Conservation (phyloP, 345 rosid species). For the Citrus sp. region DNA sequence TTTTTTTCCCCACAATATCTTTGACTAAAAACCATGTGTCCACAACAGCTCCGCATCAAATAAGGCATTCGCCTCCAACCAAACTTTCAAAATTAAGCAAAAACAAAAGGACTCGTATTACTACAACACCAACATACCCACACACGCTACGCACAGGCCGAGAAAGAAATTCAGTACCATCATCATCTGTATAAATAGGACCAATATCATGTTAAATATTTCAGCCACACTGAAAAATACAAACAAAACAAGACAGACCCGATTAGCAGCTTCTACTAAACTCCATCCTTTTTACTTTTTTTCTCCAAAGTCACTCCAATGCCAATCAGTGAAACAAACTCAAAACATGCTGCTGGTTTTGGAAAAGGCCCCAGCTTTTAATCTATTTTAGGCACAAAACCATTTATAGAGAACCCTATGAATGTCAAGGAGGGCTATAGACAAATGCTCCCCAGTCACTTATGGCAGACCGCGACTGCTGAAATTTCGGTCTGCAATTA, state of each 20-base stretch:
- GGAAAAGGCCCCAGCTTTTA: slow-evolving; percentile 12
- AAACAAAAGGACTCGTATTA: no score
- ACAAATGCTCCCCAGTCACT: slow-evolving; percentile 26
- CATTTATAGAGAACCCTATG: slow-evolving; percentile 4
- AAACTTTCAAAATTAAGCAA: no score
- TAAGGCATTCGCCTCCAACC: no score
- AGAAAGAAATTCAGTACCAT: neutral
- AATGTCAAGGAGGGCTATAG: slow-evolving; percentile 17
- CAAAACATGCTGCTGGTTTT: slow-evolving; percentile 6
- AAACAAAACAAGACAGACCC: slow-evolving; percentile 1
- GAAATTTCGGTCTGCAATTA: slow-evolving; percentile 17
- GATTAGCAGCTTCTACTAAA: neutral
- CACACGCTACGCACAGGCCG: no score
- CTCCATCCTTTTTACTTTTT: neutral
- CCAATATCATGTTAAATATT: neutral
- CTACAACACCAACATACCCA: no score
- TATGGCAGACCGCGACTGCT: slow-evolving; percentile 7
- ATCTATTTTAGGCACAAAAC: slow-evolving; percentile 12
- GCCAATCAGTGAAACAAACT: slow-evolving; percentile 9
- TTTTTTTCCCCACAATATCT: no score
- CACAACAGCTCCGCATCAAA: no score
- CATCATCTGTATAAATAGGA: neutral
- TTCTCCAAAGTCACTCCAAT: slow-evolving; percentile 16
- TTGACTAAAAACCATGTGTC: no score
- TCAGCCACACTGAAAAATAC: neutral